Conservation (phyloP, 306 rosid genomes). For the Prunus mume region DNA sequence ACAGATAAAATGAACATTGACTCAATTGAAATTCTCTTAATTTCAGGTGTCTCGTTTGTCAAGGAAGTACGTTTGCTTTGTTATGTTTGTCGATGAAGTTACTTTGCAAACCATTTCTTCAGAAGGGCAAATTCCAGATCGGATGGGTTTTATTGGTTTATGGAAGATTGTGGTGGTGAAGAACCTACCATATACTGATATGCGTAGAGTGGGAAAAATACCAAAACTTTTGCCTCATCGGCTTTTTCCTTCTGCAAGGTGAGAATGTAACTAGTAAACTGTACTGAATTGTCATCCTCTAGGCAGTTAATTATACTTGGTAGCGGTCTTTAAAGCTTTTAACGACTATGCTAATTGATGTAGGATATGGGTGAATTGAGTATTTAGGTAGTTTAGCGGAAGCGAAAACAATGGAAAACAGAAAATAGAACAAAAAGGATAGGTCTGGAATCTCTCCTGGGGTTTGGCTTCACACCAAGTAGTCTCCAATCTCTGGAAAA, state of each 20-base stretch:
- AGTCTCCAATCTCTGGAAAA: no score
- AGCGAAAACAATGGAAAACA: no score
- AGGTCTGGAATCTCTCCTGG: no score
- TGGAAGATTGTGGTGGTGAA: slow-evolving; percentile 89
- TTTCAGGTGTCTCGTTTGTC: slow-evolving; percentile 87
- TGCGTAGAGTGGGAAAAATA: slow-evolving; percentile 94
- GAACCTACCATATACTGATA: slow-evolving; percentile 81
- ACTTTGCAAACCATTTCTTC: slow-evolving; percentile 61
- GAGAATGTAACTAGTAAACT: slow-evolving; percentile 30
- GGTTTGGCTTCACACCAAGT: no score
- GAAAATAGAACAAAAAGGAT: no score
- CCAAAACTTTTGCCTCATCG: slow-evolving; percentile 94
- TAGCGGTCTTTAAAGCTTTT: neutral
- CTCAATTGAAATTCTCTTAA: slow-evolving; percentile 11
- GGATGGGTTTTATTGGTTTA: slow-evolving; percentile 85
- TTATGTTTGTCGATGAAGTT: slow-evolving; percentile 83
- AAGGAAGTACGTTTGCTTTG: slow-evolving; percentile 92
- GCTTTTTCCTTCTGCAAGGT: slow-evolving; percentile 96
- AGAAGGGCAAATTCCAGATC: slow-evolving; percentile 78
- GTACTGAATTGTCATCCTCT: neutral
- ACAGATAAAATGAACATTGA: neutral
- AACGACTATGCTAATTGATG: neutral
- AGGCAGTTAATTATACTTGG: neutral
- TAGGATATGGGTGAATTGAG: no score
- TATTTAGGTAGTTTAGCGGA: no score